Base-by-base conservation (phyloP, 768 basidiomycete species). In the Termitomyces bulborhizus region DNA sequence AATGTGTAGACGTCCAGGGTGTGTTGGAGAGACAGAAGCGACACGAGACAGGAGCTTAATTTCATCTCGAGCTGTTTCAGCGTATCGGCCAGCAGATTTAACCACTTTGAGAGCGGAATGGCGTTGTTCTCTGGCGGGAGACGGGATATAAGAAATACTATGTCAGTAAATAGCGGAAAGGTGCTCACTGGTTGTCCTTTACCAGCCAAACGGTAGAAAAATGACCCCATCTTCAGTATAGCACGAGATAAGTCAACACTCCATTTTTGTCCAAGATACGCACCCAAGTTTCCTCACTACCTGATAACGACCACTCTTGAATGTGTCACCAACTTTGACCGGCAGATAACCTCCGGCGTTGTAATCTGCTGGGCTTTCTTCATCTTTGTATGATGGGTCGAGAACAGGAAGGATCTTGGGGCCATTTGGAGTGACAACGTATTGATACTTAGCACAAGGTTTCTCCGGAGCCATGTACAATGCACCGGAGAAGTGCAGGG, bases 151-250 rank as follows among this genome's bases (percentile, higher is more conserved):
- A 57, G 39, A 57, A 5, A 31, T 44, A 36, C 13, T 24, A n/a
- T 46, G 36, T 18, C 21, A 39, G 37, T 60, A 58, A 67, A 54
- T 59, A 63, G 18, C 18, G 9, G 9, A 29, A 16, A 44, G 42
- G 40, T 50, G 62, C 89, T 66, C 61, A 92, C 90, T 82, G 71
- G 27, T 74, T 70, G 67, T 93, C 91, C 65, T 86, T 85, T 18
- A 90, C 88, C 34, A 93, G 85, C 93, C 93, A 94, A 26, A 94
- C 93, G 15, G 93, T 95, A 1, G 90, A 93, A 68, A 96, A 96
- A 73, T 95, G 93, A 39, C 93, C 93, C 93, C 93, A 96, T 55
- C 89, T 91, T 45, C 16, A 26, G 40, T 50, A 61, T 58, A 54
- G 52, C 55, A 54, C 68, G 57, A 40, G 57, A 57, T 67, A 64